phyloP scores from a whole-genome alignment of 306 rosid species.

The Quercus glauca region DNA sequence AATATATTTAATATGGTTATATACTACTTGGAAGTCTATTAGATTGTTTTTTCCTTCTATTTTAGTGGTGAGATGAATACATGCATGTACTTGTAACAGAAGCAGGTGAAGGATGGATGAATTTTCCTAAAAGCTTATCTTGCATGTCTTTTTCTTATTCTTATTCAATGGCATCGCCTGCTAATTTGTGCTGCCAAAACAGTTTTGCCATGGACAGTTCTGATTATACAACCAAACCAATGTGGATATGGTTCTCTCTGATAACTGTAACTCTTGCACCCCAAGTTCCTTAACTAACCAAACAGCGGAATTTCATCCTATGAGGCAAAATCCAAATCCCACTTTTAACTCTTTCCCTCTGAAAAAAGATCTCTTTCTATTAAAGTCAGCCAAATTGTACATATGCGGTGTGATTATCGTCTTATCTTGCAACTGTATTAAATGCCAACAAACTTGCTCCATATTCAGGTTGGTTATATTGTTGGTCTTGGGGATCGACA shows the following conservation, averaged over 20 bases:
- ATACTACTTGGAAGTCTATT: neutral
- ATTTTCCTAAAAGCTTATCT: neutral
- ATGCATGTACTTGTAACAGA: neutral
- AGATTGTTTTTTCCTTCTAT: neutral
- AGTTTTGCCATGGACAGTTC: neutral
- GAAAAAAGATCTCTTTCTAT: neutral
- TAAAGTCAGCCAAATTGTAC: neutral
- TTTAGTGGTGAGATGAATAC: neutral
- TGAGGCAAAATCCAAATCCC: neutral
- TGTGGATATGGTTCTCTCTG: neutral
- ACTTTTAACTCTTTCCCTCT: neutral
- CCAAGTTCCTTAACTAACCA: neutral
- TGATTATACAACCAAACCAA: neutral
- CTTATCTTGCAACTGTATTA: neutral
- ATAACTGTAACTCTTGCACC: neutral
- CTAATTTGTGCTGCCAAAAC: neutral
- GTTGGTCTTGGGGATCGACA: conserved; percentile 97
- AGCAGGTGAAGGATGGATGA: neutral
- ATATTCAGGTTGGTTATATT: conserved; percentile 78
- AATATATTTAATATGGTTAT: neutral
- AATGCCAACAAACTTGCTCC: conserved; percentile 3
- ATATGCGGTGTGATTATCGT: neutral
- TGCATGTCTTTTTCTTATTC: neutral
- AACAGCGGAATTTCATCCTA: neutral
- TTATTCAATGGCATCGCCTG: neutral